phyloP scores from a whole-genome alignment of 495 filamentous ascomycete species.

The Neurospora sp. region DNA sequence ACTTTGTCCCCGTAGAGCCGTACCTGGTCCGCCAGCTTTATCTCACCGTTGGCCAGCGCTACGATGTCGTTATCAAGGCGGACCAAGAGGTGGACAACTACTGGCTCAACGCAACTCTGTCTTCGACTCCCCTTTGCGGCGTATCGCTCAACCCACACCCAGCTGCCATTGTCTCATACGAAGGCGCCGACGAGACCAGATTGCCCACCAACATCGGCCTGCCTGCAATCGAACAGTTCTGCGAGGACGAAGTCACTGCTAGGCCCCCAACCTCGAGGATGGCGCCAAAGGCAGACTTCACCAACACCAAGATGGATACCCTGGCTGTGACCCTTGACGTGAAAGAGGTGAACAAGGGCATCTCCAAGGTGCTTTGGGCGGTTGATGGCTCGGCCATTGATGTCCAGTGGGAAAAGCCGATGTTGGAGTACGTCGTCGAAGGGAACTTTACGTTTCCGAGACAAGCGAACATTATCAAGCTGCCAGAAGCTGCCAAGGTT shows the following conservation, averaged over 20 bases:
- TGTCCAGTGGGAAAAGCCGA: slow-evolving; percentile 21
- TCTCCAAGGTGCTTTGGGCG: slow-evolving; percentile 9
- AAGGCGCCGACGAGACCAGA: background rate
- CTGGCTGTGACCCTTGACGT: background rate
- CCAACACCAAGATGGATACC: background rate
- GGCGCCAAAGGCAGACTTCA: background rate
- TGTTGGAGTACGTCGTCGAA: slow-evolving; percentile 29
- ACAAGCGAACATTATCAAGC: slow-evolving; percentile 26
- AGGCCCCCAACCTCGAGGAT: background rate
- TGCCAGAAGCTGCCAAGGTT: slow-evolving; percentile 30
- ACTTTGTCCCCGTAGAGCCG: slow-evolving; percentile 36
- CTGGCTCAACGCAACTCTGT: slow-evolving; percentile 33
- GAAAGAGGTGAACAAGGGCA: background rate
- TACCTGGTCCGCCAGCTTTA: slow-evolving; percentile 29
- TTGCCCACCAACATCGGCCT: slow-evolving; percentile 7
- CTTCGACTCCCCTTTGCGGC: background rate
- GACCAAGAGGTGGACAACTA: slow-evolving; percentile 35
- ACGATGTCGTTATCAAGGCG: slow-evolving; percentile 54
- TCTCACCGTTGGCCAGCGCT: slow-evolving; percentile 53
- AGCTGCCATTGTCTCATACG: slow-evolving; percentile 10
- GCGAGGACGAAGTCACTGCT: background rate
- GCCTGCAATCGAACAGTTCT: background rate
- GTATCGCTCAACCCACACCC: slow-evolving; percentile 1
- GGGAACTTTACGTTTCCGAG: slow-evolving; percentile 22
- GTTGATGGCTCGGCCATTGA: slow-evolving; percentile 15